phyloP scores from a whole-genome alignment of 345 rosid genomes.

The Fremontodendron californicum region DNA sequence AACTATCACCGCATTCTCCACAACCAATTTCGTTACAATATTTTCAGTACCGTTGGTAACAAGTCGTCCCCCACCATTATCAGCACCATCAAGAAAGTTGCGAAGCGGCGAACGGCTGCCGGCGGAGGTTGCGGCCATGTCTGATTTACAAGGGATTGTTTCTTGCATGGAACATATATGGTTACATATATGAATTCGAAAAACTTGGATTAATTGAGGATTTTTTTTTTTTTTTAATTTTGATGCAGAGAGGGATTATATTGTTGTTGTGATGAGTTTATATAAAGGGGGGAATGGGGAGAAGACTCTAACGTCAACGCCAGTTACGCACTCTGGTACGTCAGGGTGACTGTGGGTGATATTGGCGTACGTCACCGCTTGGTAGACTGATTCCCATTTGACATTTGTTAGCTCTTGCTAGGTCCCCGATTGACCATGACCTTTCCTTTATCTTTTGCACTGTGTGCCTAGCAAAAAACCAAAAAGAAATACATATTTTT shows the following conservation, averaged over 20 bases:
- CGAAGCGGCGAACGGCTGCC: slow-evolving; percentile 19
- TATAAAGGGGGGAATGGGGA: slow-evolving; percentile 2
- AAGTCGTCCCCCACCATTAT: slow-evolving; percentile 1
- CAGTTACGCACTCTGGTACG: slow-evolving; percentile 49
- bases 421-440: not conserved
- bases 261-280: not conserved
- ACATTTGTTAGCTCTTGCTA: not conserved
- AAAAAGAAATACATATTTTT: not conserved
- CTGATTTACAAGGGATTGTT: slow-evolving; percentile 41
- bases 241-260: not conserved
- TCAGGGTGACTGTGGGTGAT: slow-evolving; percentile 43
- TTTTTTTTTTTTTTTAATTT: not conserved
- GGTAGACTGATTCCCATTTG: slow-evolving; percentile 36
- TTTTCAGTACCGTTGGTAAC: slow-evolving; percentile 5
- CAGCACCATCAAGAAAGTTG: not conserved
- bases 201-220: not conserved
- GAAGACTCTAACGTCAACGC: slow-evolving; percentile 56
- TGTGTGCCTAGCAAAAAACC: not conserved
- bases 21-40: slow-evolving; percentile 36
- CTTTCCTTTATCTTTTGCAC: not conserved
- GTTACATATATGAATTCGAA: not conserved
- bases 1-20: slow-evolving; percentile 60
- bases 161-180: slow-evolving; percentile 49
- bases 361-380: slow-evolving; percentile 38
- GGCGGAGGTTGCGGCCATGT: slow-evolving; percentile 19